These are phyloP conservation scores for Globisporangium carolinianum DNA, from an alignment of 352 stramenopile genomes.

Conservation along the genomic window DNA sequence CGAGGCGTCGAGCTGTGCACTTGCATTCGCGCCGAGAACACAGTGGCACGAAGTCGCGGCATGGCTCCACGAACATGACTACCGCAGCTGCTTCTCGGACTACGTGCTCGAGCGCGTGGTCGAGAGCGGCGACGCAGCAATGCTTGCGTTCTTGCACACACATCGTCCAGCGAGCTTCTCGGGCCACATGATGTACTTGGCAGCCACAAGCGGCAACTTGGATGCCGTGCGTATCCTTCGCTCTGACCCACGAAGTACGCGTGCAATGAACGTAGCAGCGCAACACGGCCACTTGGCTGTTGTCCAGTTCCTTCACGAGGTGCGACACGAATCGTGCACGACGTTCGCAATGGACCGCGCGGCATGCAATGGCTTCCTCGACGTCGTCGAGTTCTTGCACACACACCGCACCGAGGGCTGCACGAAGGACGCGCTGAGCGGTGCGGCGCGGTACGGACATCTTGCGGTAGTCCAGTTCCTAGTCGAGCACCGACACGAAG, in stretches of 20 bases:
- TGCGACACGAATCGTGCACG: conserved; percentile 1
- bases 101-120: conserved; percentile 10
- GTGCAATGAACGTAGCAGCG: conserved; percentile 2
- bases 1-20: conserved; percentile 3
- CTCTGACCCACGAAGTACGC: not conserved
- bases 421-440: conserved; percentile 8
- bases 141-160: conserved; percentile 5
- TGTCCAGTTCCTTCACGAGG: conserved; percentile 7
- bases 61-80: conserved; percentile 5
- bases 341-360: conserved; percentile 13
- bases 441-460: conserved; percentile 1
- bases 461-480: no score
- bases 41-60: conserved; percentile 4
- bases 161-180: not conserved
- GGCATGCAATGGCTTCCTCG: conserved; percentile 14
- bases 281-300: conserved; percentile 6
- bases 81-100: conserved; percentile 3
- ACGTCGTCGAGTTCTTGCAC: conserved; percentile 5
- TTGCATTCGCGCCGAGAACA: conserved; percentile 2
- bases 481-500: no score
- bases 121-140: conserved; percentile 4
- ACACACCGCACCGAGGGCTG: conserved; percentile 4
- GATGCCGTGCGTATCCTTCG: not conserved
- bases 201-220: conserved; percentile 2
- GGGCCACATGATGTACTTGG: conserved; percentile 3